Evolutionary conservation across 1,284 basidiomycete genomes (phyloP), one percentile per base, ranked within the genome.

Genomic region (Ceratobasidium sp.): DNA sequence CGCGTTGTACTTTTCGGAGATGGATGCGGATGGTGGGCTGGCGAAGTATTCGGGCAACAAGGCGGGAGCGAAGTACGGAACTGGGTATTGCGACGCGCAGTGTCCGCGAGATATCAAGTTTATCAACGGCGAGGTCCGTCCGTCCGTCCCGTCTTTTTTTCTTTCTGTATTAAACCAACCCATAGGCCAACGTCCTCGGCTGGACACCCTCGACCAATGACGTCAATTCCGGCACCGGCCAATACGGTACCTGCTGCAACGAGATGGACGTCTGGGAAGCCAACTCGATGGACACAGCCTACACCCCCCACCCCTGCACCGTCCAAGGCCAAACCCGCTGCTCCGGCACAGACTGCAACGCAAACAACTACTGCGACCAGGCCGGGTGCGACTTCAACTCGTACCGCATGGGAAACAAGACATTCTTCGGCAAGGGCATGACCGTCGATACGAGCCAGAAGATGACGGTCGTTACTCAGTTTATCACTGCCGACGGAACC

Each of bases 301-400:
- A 81, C 77, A 86, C 85, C 38, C 85, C 85, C 44, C 74, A 75
- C 62, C 69, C 74, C 32, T 75, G 74, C 69, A 50, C 43, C 47
- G 54, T 38, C 50, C 41, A 41, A 30, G 69, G 74, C 49, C 70
- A 52, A 30, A 49, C 43, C 18, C 59, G 59, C 38, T 75, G 75
- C 75, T 76, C 30, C 77, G 78, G 32, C 66, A 75, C 62, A 50
- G 75, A 73, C 50, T 76, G 76, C 13, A 85, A 78, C 8, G 67
- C 46, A 59, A 72, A 61, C 64, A 76, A 77, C 62, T 76, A 77
- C 46, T 82, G 81, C 71, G 72, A 73, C 80, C 82, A 82, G 77
- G 84, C 85, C 75, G 86, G 86, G 62, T 87, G 86, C 80, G 86
- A 87, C 77, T 87, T 86, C 83, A 87, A 87, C 83, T 84, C 85